phyloP scores from a whole-genome alignment of 2,329 filamentous ascomycete species.

The Claviceps capensis region DNA sequence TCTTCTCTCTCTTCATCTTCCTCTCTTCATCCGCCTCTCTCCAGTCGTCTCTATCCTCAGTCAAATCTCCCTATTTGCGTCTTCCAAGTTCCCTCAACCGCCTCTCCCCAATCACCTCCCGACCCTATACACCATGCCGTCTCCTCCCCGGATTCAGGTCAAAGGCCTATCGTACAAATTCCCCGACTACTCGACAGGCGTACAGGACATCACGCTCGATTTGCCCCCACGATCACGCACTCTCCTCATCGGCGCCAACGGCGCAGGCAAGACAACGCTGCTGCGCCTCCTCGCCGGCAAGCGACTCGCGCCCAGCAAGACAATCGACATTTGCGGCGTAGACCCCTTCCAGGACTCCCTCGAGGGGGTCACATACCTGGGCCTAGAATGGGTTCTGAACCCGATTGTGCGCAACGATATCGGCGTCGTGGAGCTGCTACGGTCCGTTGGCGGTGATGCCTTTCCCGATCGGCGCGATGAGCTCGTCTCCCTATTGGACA shows the following conservation, averaged over 20 bases:
- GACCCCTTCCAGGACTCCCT: conserved; percentile 87
- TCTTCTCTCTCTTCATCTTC: too few relatives aligned
- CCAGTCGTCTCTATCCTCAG: background rate
- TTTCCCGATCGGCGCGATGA: conserved; percentile 76
- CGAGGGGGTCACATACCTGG: conserved; percentile 92
- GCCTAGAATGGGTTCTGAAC: conserved; percentile 96
- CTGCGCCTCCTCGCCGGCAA: conserved; percentile 90
- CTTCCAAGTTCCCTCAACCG: background rate
- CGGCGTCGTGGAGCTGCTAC: conserved; percentile 72
- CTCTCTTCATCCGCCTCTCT: background rate
- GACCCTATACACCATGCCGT: background rate
- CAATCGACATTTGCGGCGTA: conserved; percentile 64
- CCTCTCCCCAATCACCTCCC: background rate
- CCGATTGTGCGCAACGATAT: conserved; percentile 93
- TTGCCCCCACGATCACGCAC: conserved; percentile 77
- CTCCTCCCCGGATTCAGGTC: conserved; percentile 53
- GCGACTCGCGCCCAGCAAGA: conserved; percentile 66
- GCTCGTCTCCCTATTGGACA: conserved; percentile 76
- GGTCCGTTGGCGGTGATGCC: conserved; percentile 72
- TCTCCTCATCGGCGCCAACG: conserved; percentile 89
- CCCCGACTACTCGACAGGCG: conserved; percentile 68
- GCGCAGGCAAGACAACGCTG: conserved; percentile 92
- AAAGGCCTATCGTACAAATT: conserved; percentile 76
- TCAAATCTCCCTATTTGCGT: too few relatives aligned
- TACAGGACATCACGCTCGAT: conserved; percentile 58